Evolutionary conservation across 225 moss, liverwort and hornwort genomes (phyloP).

Genomic region (Anthoceros angustus): DNA sequence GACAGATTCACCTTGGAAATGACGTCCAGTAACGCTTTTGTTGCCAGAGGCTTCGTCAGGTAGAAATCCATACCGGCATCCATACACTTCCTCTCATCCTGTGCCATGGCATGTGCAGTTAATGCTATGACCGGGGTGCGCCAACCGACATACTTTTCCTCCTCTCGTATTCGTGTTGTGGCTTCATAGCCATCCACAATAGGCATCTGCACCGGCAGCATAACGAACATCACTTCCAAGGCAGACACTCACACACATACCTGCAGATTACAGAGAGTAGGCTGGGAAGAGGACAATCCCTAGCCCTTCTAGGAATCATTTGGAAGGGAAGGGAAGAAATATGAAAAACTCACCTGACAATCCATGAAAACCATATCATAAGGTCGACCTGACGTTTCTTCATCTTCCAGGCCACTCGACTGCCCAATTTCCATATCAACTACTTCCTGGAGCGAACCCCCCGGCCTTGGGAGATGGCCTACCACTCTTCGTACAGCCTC

Average conservation of each 20-base stretch:
- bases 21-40: constrained; percentile 31
- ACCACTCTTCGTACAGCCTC: constrained; percentile 29
- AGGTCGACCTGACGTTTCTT: constrained; percentile 18
- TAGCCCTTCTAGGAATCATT: background rate
- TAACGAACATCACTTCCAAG: background rate
- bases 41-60: constrained; percentile 40
- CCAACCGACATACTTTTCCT: constrained; percentile 31
- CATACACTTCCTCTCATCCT: constrained; percentile 45
- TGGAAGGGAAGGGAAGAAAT: background rate
- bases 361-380: constrained; percentile 51
- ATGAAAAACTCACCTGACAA: constrained; percentile 25
- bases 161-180: constrained; percentile 33
- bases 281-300: no score
- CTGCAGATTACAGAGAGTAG: background rate
- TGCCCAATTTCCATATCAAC: background rate
- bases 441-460: background rate
- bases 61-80: constrained; percentile 51
- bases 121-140: constrained; percentile 41
- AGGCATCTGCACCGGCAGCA: constrained; percentile 26
- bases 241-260: background rate
- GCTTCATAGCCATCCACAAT: constrained; percentile 39
- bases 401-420: constrained; percentile 23
- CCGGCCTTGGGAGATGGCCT: constrained; percentile 18
- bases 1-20: constrained; percentile 24
- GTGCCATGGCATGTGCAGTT: constrained; percentile 42